Conservation (phyloP, 768 basidiomycete species). For the Plicaturopsis crispa region DNA sequence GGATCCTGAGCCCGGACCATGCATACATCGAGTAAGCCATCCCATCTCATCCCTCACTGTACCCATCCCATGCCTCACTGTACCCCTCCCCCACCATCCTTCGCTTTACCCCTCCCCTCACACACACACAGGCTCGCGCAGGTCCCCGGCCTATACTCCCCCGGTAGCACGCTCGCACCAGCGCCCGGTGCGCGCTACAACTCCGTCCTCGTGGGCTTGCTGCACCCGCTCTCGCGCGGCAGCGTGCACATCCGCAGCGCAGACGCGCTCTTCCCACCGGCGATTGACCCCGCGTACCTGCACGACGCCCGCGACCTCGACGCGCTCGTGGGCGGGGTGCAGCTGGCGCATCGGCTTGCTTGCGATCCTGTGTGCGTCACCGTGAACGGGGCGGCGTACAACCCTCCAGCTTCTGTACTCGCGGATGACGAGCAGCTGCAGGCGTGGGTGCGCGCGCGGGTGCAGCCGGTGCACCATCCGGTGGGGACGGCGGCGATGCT, state of each 20-base stretch:
- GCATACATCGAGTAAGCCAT: slow-evolving; percentile 16
- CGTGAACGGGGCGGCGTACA: slow-evolving; percentile 23
- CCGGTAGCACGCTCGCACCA: background rate
- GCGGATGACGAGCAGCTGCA: slow-evolving; percentile 13
- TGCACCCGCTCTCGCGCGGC: slow-evolving; percentile 38
- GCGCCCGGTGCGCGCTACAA: slow-evolving; percentile 13
- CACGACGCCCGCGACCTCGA: slow-evolving; percentile 23
- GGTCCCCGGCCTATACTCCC: background rate
- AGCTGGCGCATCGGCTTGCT: slow-evolving; percentile 23
- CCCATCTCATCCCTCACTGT: background rate
- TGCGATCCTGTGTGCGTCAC: slow-evolving; percentile 19
- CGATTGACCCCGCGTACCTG: slow-evolving; percentile 43
- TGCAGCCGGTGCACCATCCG: slow-evolving; percentile 24
- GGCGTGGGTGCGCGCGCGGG: slow-evolving; percentile 19
- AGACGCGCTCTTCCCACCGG: slow-evolving; percentile 30
- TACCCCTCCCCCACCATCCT: slow-evolving; percentile 3
- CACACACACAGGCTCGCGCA: no score
- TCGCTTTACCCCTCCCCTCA: background rate
- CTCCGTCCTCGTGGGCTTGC: slow-evolving; percentile 22
- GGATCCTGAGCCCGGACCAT: slow-evolving; percentile 28
- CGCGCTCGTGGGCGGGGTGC: slow-evolving; percentile 22
- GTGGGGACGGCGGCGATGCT: slow-evolving; percentile 33
- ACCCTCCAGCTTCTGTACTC: slow-evolving; percentile 18
- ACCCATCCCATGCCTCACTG: background rate
- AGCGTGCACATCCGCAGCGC: slow-evolving; percentile 37